Evolutionary conservation across 805 yeast genomes (phyloP).

Genomic region (Starmera quercuum): DNA sequence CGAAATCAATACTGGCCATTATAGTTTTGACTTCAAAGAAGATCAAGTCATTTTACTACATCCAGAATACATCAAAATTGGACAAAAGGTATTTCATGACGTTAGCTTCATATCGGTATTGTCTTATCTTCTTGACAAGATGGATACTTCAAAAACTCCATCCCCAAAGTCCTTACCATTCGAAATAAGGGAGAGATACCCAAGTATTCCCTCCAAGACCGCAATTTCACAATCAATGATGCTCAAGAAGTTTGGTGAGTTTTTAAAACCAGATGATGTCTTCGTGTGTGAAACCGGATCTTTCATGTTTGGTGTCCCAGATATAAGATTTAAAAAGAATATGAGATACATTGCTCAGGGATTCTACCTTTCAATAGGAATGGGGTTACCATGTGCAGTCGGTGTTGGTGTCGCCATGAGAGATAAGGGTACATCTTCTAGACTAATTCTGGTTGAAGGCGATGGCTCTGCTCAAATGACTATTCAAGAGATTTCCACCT

Average conservation of each 20-base stretch:
- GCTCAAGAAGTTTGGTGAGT: slow-evolving; percentile 31
- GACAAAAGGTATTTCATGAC: slow-evolving; percentile 29
- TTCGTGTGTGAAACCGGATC: slow-evolving; percentile 82
- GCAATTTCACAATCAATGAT: slow-evolving; percentile 40
- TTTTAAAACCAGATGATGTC: slow-evolving; percentile 55
- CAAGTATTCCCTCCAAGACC: slow-evolving; percentile 19
- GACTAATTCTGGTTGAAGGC: slow-evolving; percentile 74
- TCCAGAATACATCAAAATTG: slow-evolving; percentile 45
- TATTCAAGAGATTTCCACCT: slow-evolving; percentile 70
- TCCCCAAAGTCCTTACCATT: slow-evolving; percentile 5
- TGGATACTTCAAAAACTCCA: slow-evolving; percentile 26
- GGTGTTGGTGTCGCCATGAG: slow-evolving; percentile 73
- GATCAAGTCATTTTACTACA: slow-evolving; percentile 41
- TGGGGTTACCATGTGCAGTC: slow-evolving; percentile 78
- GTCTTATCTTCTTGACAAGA: slow-evolving; percentile 27
- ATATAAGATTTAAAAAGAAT: slow-evolving; percentile 50
- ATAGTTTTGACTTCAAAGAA: slow-evolving; percentile 38
- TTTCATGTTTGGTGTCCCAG: slow-evolving; percentile 70
- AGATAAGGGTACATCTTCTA: slow-evolving; percentile 40
- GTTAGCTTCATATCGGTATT: slow-evolving; percentile 46
- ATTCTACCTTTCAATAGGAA: slow-evolving; percentile 82
- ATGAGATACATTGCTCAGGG: slow-evolving; percentile 54
- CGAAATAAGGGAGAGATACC: slow-evolving; percentile 15
- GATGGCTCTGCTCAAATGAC: slow-evolving; percentile 97
- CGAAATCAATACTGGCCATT: slow-evolving; percentile 66